These are phyloP conservation scores for Melanomma pulvis-pyrius DNA, from an alignment of 495 filamentous ascomycete species.

Conservation along the genomic window DNA sequence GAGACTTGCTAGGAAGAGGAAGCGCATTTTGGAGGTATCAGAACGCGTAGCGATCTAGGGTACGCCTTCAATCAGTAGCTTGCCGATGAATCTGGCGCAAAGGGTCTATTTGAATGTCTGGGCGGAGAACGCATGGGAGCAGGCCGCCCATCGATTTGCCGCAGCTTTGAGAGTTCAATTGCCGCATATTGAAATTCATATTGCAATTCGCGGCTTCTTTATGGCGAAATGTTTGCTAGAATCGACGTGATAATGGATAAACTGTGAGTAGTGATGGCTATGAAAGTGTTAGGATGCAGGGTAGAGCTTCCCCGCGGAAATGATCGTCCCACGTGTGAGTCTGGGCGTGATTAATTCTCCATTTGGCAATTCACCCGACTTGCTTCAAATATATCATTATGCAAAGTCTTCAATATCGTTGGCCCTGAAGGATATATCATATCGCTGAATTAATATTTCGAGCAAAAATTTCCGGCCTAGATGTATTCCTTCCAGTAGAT, in stretches of 20 bases:
- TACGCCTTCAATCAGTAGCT: neutral
- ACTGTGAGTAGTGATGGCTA: neutral
- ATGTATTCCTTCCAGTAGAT: neutral
- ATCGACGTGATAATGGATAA: conserved; percentile 14
- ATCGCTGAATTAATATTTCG: neutral
- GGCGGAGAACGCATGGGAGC: neutral
- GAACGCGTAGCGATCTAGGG: neutral
- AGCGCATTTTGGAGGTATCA: neutral
- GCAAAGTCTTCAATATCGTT: neutral
- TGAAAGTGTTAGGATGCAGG: conserved; percentile 3
- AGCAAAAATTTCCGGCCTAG: neutral
- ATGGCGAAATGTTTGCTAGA: neutral
- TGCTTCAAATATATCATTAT: conserved; percentile 8
- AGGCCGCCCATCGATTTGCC: neutral
- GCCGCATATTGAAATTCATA: conserved; percentile 19
- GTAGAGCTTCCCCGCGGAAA: conserved; percentile 9
- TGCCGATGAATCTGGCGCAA: neutral
- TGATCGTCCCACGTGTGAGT: neutral
- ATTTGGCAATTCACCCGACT: conserved; percentile 5
- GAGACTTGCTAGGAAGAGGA: conserved; percentile 3
- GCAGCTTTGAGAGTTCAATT: conserved; percentile 5
- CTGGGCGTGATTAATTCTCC: neutral
- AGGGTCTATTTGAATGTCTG: conserved; percentile 2
- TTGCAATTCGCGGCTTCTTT: neutral
- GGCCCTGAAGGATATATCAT: neutral